Percentiles rank a stretch among this genome's conserved stretches.
These are phyloP conservation scores for Phalaenopsis equestris DNA, from an alignment of 106 monocot genomes.

Conservation along the genomic window DNA sequence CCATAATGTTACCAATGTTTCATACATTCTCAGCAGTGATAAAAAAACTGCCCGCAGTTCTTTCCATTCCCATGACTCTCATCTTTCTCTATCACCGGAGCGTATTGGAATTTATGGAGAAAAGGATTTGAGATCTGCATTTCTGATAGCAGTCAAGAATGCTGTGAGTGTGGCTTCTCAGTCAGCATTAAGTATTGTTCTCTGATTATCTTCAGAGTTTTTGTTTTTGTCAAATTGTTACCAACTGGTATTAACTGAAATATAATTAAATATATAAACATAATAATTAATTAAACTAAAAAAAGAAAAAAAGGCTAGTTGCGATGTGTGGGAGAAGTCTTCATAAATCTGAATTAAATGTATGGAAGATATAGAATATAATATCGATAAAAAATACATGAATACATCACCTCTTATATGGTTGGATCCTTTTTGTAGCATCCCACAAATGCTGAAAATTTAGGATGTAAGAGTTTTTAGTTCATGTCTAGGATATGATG, in stretches of 20 bases:
- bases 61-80: slow-evolving; percentile 5
- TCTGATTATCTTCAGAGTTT: neutral
- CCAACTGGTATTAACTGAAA: neutral
- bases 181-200: neutral
- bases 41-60: neutral
- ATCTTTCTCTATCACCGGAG: slow-evolving; percentile 60
- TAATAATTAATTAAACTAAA: too few species aligned
- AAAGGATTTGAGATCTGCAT: slow-evolving; percentile 45
- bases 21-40: slow-evolving; percentile 39
- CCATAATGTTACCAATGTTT: slow-evolving; percentile 63
- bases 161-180: slow-evolving; percentile 38
- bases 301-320: neutral
- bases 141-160: slow-evolving; percentile 44
- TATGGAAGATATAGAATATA: neutral
- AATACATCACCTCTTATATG: neutral
- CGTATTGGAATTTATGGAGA: slow-evolving; percentile 81
- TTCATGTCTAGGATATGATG: neutral
- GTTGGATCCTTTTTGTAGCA: neutral
- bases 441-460: neutral
- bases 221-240: neutral
- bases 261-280: neutral
- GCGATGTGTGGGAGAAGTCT: neutral
- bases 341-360: neutral
- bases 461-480: neutral
- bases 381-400: neutral